Base-by-base conservation (phyloP, 495 filamentous ascomycete species). In the Rusavskia elegans region DNA sequence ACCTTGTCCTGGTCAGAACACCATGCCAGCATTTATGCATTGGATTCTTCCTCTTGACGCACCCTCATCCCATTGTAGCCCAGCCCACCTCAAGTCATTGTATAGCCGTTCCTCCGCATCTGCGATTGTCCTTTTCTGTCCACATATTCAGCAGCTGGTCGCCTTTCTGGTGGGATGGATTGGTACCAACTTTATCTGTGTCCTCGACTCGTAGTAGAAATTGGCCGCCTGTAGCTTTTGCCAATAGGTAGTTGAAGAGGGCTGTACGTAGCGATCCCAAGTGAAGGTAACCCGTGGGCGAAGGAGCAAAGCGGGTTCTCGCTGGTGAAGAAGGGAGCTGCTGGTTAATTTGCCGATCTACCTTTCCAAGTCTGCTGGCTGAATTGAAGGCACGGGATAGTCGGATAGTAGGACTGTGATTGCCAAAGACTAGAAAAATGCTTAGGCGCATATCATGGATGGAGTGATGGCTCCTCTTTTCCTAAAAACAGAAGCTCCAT, bases 21-120 rank as follows among this genome's bases (percentile, higher is more conserved):
- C 25, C 25, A 27, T 27, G 25, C 25, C 25, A 27, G 25, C 8
- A 16, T 17, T 48, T 14, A 46, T 46, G 39, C 38, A 46, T 51
- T 49, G 23, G 19, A 39, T 11, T 21, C n/a, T 45, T 25, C 7
- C 48, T 35, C 27, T 21, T n/a, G 20, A 23, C 8, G 10, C 50
- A 80, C 88, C 92, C 79, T 98, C 93, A 68, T 97, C 89, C 89
- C 90, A 97, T 48, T 83, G 71, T 29, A 97, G 68, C 1, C 92
- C 89, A 21, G 86, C 84, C 92, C 92, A 97, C 66, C 75, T 69
- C 45, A 98, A 63, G 65, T 95, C 89, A 45, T 83, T 69, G 58
- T 77, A 82, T 2, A 98, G 65, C 53, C 77, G 75, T 54, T 81
- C 61, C 64, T 95, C 88, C 3, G 93, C 87, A 27, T 27, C 25